phyloP scores from a whole-genome alignment of 2,329 filamentous ascomycete genomes.

The Hypoxylon sp. region DNA sequence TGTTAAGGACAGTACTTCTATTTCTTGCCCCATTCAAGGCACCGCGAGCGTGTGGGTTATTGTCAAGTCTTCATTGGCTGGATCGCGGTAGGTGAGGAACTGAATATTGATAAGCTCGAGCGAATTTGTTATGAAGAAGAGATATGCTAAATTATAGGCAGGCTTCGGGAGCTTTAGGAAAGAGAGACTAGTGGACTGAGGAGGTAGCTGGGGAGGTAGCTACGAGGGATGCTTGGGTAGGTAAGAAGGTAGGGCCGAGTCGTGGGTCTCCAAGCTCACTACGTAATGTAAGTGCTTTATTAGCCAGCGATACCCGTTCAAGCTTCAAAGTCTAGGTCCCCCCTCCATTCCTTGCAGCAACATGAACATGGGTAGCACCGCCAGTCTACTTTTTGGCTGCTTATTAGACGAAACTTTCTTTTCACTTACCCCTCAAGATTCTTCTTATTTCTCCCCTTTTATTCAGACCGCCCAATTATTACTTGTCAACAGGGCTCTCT shows the following conservation, averaged over 20 bases:
- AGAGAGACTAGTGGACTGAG: conserved; percentile 1
- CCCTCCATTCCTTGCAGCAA: conserved; percentile 35
- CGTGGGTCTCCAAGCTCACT: conserved; percentile 22
- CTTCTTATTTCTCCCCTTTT: not conserved
- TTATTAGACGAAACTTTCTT: conserved; percentile 33
- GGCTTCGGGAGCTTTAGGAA: conserved; percentile 9
- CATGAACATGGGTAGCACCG: conserved; percentile 42
- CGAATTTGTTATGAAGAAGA: conserved; percentile 16
- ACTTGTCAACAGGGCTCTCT: not conserved
- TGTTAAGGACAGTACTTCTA: conserved; percentile 6
- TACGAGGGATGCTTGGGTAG: conserved; percentile 2
- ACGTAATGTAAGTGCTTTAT: conserved; percentile 25
- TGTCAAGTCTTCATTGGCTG: conserved; percentile 2
- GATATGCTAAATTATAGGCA: conserved; percentile 23
- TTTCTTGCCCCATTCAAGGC: conserved; percentile 15
- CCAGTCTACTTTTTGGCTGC: conserved; percentile 32
- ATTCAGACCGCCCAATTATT: not conserved
- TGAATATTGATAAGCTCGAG: conserved; percentile 11
- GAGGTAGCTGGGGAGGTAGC: not conserved
- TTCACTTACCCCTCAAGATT: conserved; percentile 1
- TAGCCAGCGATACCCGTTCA: conserved; percentile 17
- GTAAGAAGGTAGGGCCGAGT: conserved; percentile 9
- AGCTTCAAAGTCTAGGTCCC: conserved; percentile 36
- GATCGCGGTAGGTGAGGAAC: conserved; percentile 5
- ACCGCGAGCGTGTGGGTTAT: conserved; percentile 15